Conservation (phyloP, 495 filamentous ascomycete genomes). For the Bacidia gigantensis region DNA sequence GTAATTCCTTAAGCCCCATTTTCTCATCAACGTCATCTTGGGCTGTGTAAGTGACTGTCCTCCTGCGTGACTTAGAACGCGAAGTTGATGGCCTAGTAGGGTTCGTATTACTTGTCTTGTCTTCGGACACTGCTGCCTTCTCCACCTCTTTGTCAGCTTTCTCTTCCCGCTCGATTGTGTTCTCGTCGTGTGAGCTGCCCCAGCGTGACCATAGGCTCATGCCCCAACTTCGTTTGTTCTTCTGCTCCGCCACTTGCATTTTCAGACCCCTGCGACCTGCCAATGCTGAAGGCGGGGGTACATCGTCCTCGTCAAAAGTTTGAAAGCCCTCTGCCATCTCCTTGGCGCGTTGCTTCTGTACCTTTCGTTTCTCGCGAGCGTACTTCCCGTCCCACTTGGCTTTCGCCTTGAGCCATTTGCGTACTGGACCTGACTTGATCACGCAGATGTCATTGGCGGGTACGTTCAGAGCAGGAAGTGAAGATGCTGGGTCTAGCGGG, state of each 20-base stretch:
- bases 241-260: constrained; percentile 34
- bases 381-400: constrained; percentile 58
- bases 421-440: constrained; percentile 64
- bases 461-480: constrained; percentile 49
- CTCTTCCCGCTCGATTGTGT: constrained; percentile 29
- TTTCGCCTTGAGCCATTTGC: constrained; percentile 68
- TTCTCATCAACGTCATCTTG: background rate
- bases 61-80: constrained; percentile 8
- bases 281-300: constrained; percentile 69
- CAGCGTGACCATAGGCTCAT: constrained; percentile 71
- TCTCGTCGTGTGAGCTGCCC: constrained; percentile 79
- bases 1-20: background rate
- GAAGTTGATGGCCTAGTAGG: background rate
- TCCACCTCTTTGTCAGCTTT: constrained; percentile 16
- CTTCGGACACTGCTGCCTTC: background rate
- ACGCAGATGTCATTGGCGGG: constrained; percentile 53
- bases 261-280: constrained; percentile 50
- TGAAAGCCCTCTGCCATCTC: constrained; percentile 60
- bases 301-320: constrained; percentile 52
- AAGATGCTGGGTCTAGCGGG: constrained; percentile 44
- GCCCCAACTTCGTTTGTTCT: constrained; percentile 53
- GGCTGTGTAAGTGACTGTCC: constrained; percentile 11
- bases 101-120: background rate
- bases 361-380: constrained; percentile 44
- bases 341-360: constrained; percentile 55